These are phyloP conservation scores for Aspergillus wentii DNA, from an alignment of 495 filamentous ascomycete species.

Conservation along the genomic window DNA sequence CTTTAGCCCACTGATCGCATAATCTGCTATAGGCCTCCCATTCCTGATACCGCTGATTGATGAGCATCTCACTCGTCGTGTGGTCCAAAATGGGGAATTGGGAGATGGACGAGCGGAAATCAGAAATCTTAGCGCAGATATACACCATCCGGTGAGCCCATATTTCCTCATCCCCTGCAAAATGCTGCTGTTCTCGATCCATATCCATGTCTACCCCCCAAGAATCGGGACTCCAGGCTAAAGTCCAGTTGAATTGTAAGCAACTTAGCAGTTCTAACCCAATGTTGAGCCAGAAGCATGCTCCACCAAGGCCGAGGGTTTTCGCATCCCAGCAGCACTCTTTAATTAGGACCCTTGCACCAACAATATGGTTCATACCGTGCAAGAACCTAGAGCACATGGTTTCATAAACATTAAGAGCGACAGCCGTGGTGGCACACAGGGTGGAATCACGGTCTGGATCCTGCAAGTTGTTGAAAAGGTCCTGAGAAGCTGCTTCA, in stretches of 20 bases:
- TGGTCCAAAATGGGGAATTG: constrained; percentile 54
- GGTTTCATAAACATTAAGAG: constrained; percentile 87
- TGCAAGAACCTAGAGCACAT: constrained; percentile 76
- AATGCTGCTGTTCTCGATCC: constrained; percentile 30
- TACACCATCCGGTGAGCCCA: constrained; percentile 92
- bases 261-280: constrained; percentile 86
- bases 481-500: constrained; percentile 68
- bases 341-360: constrained; percentile 80
- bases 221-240: constrained; percentile 86
- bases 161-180: constrained; percentile 63
- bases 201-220: constrained; percentile 90
- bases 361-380: constrained; percentile 82
- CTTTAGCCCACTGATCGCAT: constrained; percentile 77
- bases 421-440: constrained; percentile 84
- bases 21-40: constrained; percentile 70
- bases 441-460: constrained; percentile 77
- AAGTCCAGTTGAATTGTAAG: constrained; percentile 79
- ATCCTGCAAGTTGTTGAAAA: constrained; percentile 71
- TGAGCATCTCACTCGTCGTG: constrained; percentile 55
- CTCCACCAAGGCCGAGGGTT: constrained; percentile 72
- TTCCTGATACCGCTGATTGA: constrained; percentile 63
- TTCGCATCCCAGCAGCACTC: constrained; percentile 87
- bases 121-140: constrained; percentile 81
- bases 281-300: constrained; percentile 94
- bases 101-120: constrained; percentile 68